A percentile compares a stretch with the other conserved stretches of the same genome.
Evolutionary conservation across 192 early-diverging fungal species (phyloP).

Genomic region (Phlyctochytrium bullatum): DNA sequence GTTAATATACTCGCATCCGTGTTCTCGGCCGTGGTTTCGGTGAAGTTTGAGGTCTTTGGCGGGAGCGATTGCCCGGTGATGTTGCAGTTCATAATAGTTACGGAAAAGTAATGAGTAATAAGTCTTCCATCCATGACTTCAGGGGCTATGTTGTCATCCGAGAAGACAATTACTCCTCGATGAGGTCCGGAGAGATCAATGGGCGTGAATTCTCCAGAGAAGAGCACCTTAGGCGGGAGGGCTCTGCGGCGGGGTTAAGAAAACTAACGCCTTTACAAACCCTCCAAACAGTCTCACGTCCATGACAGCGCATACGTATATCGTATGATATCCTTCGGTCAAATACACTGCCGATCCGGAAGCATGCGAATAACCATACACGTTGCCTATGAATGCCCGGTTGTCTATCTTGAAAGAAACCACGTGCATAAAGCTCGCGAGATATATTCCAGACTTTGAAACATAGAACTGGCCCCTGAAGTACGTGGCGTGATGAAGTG

Average conservation of each 20-base stretch:
- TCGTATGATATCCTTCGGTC: constrained; percentile 44
- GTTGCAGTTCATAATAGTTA: constrained; percentile 46
- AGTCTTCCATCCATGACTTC: constrained; percentile 40
- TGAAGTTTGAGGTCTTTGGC: background rate
- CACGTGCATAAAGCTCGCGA: constrained; percentile 46
- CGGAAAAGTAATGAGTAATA: constrained; percentile 37
- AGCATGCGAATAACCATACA: constrained; percentile 56
- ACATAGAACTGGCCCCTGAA: constrained; percentile 43
- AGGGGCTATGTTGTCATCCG: constrained; percentile 40
- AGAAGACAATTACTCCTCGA: constrained; percentile 29
- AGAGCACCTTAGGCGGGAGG: constrained; percentile 37
- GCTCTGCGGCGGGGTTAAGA: too few relatives aligned
- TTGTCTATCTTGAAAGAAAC: constrained; percentile 66
- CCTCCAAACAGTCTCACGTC: constrained; percentile 73
- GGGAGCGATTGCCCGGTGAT: constrained; percentile 10
- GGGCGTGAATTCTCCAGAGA: constrained; percentile 23
- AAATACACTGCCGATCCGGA: constrained; percentile 41
- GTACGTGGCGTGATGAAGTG: constrained; percentile 45
- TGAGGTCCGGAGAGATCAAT: constrained; percentile 11
- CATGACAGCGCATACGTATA: constrained; percentile 59
- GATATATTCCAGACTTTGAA: constrained; percentile 36
- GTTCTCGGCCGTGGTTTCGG: background rate
- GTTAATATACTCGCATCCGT: background rate
- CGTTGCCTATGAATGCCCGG: constrained; percentile 57
- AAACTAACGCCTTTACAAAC: constrained; percentile 9